phyloP scores from a whole-genome alignment of 2,329 filamentous ascomycete genomes.

The Xylaria polymorpha region DNA sequence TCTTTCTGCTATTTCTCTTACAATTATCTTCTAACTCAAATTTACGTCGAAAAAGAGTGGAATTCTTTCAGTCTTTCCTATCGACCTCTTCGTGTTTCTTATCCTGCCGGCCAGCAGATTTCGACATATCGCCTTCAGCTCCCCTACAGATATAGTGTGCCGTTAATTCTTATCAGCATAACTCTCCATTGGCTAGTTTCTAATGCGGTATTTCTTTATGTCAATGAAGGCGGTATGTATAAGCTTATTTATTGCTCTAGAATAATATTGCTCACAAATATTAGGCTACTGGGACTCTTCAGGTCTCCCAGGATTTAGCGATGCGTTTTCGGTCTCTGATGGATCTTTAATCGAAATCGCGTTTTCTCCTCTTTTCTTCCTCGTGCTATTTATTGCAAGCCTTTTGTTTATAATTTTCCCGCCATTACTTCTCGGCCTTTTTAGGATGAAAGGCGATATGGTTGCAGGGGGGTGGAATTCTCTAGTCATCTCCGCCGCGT shows the following conservation, averaged over 20 bases:
- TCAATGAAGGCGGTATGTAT: slow-evolving; percentile 23
- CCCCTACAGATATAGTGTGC: slow-evolving; percentile 15
- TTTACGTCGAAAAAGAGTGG: slow-evolving; percentile 24
- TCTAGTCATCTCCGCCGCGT: slow-evolving; percentile 17
- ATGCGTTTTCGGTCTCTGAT: slow-evolving; percentile 4
- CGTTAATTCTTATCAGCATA: slow-evolving; percentile 9
- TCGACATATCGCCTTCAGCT: slow-evolving; percentile 27
- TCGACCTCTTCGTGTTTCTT: slow-evolving; percentile 20
- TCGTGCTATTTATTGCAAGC: not conserved
- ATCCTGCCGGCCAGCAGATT: slow-evolving; percentile 18
- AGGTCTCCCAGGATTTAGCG: not conserved
- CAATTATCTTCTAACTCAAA: slow-evolving; percentile 8
- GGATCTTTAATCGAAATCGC: not conserved
- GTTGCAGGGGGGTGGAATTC: slow-evolving; percentile 9
- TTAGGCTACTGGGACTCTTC: not conserved
- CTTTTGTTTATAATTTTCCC: not conserved
- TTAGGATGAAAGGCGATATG: slow-evolving; percentile 12
- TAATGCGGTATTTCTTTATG: slow-evolving; percentile 9
- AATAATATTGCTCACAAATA: not conserved
- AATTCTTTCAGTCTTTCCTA: not conserved
- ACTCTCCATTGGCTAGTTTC: slow-evolving; percentile 11
- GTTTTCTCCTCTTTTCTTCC: slow-evolving; percentile 1
- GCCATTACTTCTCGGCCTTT: not conserved
- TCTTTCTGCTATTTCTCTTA: slow-evolving; percentile 15
- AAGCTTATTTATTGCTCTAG: not conserved